These are phyloP conservation scores for Aspergillus hancockii DNA, from an alignment of 495 filamentous ascomycete species.

Conservation along the genomic window DNA sequence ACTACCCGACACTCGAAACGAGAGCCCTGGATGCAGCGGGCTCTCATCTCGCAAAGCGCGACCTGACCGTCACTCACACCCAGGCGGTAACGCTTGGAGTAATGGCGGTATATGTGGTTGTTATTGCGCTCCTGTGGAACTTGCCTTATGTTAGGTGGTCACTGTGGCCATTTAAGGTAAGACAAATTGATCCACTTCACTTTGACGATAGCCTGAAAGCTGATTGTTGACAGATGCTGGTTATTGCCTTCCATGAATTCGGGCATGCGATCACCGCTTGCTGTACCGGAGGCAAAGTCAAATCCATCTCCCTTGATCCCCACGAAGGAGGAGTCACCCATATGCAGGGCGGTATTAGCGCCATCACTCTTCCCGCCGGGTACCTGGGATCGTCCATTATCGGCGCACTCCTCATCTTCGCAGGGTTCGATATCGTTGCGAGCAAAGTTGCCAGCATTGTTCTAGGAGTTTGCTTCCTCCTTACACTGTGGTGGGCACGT, in stretches of 20 bases:
- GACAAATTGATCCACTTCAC: background rate
- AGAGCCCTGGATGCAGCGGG: slow-evolving; percentile 27
- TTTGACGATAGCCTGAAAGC: slow-evolving; percentile 9
- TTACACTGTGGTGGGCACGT: slow-evolving; percentile 79
- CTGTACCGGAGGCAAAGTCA: slow-evolving; percentile 70
- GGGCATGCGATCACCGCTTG: slow-evolving; percentile 72
- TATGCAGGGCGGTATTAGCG: slow-evolving; percentile 74
- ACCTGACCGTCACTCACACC: slow-evolving; percentile 66
- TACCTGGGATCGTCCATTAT: slow-evolving; percentile 77
- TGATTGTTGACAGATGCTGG: slow-evolving; percentile 63
- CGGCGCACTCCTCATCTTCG: slow-evolving; percentile 75
- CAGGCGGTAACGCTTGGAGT: slow-evolving; percentile 73
- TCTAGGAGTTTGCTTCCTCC: slow-evolving; percentile 69
- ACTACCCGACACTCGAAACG: slow-evolving; percentile 27
- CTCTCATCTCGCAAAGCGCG: slow-evolving; percentile 45
- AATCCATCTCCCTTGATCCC: slow-evolving; percentile 71
- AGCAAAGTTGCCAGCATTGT: slow-evolving; percentile 75
- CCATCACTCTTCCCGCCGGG: slow-evolving; percentile 73
- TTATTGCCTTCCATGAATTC: slow-evolving; percentile 85
- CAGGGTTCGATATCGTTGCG: slow-evolving; percentile 77
- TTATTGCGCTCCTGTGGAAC: slow-evolving; percentile 78
- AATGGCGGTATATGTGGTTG: slow-evolving; percentile 68
- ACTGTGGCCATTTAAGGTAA: slow-evolving; percentile 82
- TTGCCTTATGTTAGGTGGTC: slow-evolving; percentile 70
- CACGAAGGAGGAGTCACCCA: slow-evolving; percentile 74